Evolutionary conservation across 108 stramenopile species (phyloP), one percentile per base, ranked within the genome.

Genomic region (Seminavis robusta): DNA sequence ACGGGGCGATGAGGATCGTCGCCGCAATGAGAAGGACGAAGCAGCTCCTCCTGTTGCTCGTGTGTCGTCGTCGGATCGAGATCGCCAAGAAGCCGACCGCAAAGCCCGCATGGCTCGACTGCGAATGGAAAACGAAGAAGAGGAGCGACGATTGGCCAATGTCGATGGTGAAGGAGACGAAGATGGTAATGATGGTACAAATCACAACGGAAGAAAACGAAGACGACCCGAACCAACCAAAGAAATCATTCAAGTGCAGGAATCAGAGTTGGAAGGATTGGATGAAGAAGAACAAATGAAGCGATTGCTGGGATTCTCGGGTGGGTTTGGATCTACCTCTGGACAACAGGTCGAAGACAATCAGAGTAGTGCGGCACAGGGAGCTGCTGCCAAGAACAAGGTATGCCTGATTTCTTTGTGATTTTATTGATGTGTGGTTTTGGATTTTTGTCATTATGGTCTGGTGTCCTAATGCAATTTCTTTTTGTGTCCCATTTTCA

Each of bases 241-340:
- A 52, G 34, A 42, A 30, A 69, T 81, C 27, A 45, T 78, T 38
- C 32, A 71, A 25, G 74, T 80, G 6, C 24, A 79, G 47, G 55
- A 61, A 10, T 77, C 80, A 31, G 83, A 81, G 54, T 36, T 77
- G 16, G 75, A 84, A 42, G 78, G 67, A 11, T 21, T 76, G 53
- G 81, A 73, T 20, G 92, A 94, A 60, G 85, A 91, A 61, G 78
- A 87, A 52, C 86, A 92, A 61, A 97, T 98, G 94, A 49, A 52
- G 65, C 61, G 59, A 46, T 39, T 97, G 26, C 60, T 98, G 73
- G 98, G 98, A 15, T 90, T 99, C 65, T 34, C 61, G 1, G 67
- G 70, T 21, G 92, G 94, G 3, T 99, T 99, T 83, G 94, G 77
- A 32, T 75, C 77, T 16, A 98, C 97, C 24, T 96, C 97, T 71